Evolutionary conservation across 208 protist species (phyloP).

Genomic region (Sergeia podlipaevii): DNA sequence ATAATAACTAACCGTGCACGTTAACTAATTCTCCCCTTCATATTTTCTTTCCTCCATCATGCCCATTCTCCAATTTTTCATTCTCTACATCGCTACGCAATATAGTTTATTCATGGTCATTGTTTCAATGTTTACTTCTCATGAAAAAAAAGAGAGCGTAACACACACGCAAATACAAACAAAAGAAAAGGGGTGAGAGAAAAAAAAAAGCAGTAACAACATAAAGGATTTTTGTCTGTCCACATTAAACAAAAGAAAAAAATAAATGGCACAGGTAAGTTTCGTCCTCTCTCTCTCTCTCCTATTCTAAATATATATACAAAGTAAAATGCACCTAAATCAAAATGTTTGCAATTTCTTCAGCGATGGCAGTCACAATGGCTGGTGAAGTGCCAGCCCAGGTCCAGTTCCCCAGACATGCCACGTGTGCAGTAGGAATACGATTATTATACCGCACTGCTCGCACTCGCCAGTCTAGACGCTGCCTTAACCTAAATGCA

Average conservation of each 20-base stretch:
- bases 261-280: background rate
- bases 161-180: background rate
- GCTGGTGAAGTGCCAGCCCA: conserved; percentile 24
- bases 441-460: conserved; percentile 35
- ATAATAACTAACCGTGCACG: conserved; percentile 1
- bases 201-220: background rate
- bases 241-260: background rate
- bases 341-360: conserved; percentile 39
- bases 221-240: background rate
- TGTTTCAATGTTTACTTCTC: too few relatives aligned
- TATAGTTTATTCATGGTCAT: too few relatives aligned
- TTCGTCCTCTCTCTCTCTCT: background rate
- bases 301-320: background rate
- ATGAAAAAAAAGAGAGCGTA: conserved; percentile 7
- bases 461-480: conserved; percentile 54
- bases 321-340: background rate
- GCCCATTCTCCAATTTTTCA: too few relatives aligned
- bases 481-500: conserved; percentile 30
- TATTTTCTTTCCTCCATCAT: too few relatives aligned
- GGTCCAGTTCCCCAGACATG: conserved; percentile 41
- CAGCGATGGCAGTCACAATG: conserved; percentile 39
- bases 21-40: too few relatives aligned
- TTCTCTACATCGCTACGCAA: too few relatives aligned
- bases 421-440: conserved; percentile 47
- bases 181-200: background rate